Evolutionary conservation across 169 alveolate genomes (phyloP).

Genomic region (Miamiensis avidus): DNA sequence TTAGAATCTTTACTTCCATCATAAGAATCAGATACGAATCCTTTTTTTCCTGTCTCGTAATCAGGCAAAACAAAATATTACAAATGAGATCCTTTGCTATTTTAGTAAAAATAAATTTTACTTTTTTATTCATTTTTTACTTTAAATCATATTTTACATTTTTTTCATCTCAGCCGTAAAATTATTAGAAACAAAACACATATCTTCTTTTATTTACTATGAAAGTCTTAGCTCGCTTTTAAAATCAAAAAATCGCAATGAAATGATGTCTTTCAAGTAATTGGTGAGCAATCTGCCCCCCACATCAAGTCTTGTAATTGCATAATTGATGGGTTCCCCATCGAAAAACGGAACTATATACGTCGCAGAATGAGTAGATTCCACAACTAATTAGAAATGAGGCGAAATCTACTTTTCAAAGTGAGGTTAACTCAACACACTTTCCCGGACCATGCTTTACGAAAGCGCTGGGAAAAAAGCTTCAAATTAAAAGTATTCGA

Average conservation of each 20-base stretch:
- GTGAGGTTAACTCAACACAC: neutral
- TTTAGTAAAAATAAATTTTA: neutral
- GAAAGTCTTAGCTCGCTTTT: slow-evolving; percentile 26
- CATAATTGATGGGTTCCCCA: slow-evolving; percentile 33
- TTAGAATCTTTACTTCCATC: slow-evolving; percentile 27
- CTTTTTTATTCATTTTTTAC: too few relatives aligned
- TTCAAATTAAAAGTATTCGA: slow-evolving; percentile 41
- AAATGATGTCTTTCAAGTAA: slow-evolving; percentile 34
- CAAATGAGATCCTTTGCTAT: slow-evolving; percentile 15
- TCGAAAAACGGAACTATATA: slow-evolving; percentile 46
- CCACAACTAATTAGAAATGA: slow-evolving; percentile 25
- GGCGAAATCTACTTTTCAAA: neutral
- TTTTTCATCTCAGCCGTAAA: slow-evolving; percentile 34
- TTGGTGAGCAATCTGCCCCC: slow-evolving; percentile 43
- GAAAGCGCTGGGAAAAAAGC: slow-evolving; percentile 31
- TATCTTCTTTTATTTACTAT: slow-evolving; percentile 32
- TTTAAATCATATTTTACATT: neutral
- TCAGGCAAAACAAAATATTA: slow-evolving; percentile 43
- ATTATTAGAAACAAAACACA: slow-evolving; percentile 31
- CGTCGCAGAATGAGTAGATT: slow-evolving; percentile 41
- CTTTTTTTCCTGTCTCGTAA: slow-evolving; percentile 36
- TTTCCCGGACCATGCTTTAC: slow-evolving; percentile 13
- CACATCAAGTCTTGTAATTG: slow-evolving; percentile 33
- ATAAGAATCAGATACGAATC: slow-evolving; percentile 30
- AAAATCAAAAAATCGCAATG: slow-evolving; percentile 34